Conservation (phyloP, 352 stramenopile genomes). For the Pythium coloratum region DNA sequence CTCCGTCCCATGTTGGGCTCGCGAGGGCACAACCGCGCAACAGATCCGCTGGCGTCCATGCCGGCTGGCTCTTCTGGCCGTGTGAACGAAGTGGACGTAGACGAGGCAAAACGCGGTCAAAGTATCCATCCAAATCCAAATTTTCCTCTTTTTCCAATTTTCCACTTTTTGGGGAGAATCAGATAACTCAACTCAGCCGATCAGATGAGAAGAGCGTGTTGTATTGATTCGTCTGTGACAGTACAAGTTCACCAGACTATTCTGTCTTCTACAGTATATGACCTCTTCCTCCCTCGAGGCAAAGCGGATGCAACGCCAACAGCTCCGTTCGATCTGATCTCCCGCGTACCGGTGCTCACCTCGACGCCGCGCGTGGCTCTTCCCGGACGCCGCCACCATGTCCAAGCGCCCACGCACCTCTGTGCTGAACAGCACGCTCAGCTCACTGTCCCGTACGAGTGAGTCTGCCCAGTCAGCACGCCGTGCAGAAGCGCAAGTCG, state of each 20-base stretch:
- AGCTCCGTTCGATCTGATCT: background rate
- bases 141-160: background rate
- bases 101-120: background rate
- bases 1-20: background rate
- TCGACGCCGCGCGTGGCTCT: background rate
- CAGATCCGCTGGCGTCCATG: background rate
- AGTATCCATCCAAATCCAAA: background rate
- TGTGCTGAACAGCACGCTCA: constrained; percentile 68
- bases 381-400: constrained; percentile 32
- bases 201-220: background rate
- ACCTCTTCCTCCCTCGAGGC: constrained; percentile 7
- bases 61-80: background rate
- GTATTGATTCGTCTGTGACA: background rate
- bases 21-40: background rate
- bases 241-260: background rate
- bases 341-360: background rate
- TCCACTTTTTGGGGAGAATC: constrained; percentile 1
- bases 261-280: constrained; percentile 1
- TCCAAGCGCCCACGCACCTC: constrained; percentile 54
- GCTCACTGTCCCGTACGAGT: constrained; percentile 73
- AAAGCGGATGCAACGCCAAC: constrained; percentile 3
- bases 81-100: constrained; percentile 5
- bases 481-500: constrained; percentile 72
- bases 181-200: background rate
- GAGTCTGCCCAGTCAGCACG: constrained; percentile 72